A percentile compares a stretch with the other conserved stretches of the same genome.
Conservation (phyloP, 805 yeast genomes). For the Yarrowia hollandica region DNA sequence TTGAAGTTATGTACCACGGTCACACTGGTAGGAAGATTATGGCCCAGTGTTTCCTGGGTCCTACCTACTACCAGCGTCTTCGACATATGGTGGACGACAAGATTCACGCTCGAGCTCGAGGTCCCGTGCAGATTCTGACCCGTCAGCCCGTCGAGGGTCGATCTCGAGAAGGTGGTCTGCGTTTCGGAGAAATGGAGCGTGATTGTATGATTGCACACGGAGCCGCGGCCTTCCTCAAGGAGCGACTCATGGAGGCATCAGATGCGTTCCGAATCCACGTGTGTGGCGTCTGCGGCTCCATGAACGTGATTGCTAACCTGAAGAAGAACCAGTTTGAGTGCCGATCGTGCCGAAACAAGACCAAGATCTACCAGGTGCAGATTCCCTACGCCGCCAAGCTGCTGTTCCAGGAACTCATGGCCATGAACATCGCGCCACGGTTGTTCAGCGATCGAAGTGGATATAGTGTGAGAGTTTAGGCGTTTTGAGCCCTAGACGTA, state of each 20-base stretch:
- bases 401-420: constrained; percentile 98
- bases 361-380: constrained; percentile 95
- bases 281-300: constrained; percentile 97
- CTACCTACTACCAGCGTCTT: constrained; percentile 97
- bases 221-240: constrained; percentile 97
- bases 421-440: constrained; percentile 98
- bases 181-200: constrained; percentile 99
- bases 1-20: constrained; percentile 98
- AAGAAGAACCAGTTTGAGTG: constrained; percentile 98
- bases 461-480: constrained; percentile 37
- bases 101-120: constrained; percentile 98
- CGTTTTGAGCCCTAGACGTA: neutral
- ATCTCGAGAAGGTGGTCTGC: constrained; percentile 97
- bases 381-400: constrained; percentile 98
- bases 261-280: constrained; percentile 98
- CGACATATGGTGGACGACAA: constrained; percentile 99
- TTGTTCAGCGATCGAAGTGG: constrained; percentile 90
- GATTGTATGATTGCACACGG: constrained; percentile 99
- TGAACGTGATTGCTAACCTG: constrained; percentile 96
- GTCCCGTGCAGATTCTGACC: constrained; percentile 95
- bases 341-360: constrained; percentile 97
- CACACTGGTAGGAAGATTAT: constrained; percentile 97
- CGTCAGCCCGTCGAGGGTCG: constrained; percentile 99
- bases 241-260: constrained; percentile 97
- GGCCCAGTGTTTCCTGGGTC: constrained; percentile 99